Evolutionary conservation across 306 rosid species (phyloP), one percentile per base, ranked within the genome.

Genomic region (Prunus armeniaca): DNA sequence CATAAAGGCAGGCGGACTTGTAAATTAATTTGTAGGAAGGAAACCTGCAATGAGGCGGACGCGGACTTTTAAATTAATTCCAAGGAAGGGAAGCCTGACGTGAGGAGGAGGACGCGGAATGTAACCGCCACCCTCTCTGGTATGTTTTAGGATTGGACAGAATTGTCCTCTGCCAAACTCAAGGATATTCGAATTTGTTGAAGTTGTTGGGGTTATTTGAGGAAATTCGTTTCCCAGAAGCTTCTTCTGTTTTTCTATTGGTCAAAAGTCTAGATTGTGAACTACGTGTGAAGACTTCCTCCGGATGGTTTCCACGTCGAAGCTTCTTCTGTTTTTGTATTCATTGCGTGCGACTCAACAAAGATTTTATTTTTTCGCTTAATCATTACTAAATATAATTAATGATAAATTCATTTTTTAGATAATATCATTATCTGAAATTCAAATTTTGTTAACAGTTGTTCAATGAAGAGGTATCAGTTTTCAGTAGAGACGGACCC

Each of bases 401-500:
- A 5, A 32, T 32, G 38, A 32, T 32, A 32, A 5, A 32, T 32
- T 32, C 7, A 32, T 6, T 32, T 32, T 32, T 32, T 32, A 5
- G 1, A 32, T 32, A 32, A 32, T 32, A 32, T 5, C 38, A 32
- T 32, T 5, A 32, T 32, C 7, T 32, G 38, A 32, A 32, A 32
- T 32, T 32, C 38, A 0, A 34, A 34, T 34, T 34, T 34, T 34
- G 41, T 6, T 5, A 5, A 5, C 2, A 34, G 41, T 34, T 34
- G 41, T 34, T 34, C 8, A 8, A 34, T 34, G 41, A 34, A 34
- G 41, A 34, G 1, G 2, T 30, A 30, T 28, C 30, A 28, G 30
- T 32, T 6, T 32, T 30, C 0, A 30, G 0, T 0, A 30, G 34
- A 4, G 6, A 32, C 2, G 41, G 0, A 34, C 2, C 38, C 2